Percentiles rank a stretch among this genome's conserved stretches.
phyloP scores from a whole-genome alignment of 257 asterid species.

The Solanum boliviense region DNA sequence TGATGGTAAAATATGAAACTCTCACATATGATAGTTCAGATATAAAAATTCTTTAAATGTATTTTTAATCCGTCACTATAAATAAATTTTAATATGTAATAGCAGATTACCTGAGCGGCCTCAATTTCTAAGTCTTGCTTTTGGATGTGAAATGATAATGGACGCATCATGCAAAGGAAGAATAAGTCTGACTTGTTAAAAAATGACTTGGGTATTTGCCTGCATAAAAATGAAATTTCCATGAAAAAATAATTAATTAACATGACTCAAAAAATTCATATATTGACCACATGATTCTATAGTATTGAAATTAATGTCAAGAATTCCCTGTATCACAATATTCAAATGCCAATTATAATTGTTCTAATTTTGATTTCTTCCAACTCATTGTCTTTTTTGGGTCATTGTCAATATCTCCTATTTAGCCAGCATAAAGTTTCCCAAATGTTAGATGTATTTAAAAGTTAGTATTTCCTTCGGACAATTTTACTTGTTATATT shows the following conservation, averaged over 20 bases:
- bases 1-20: no score
- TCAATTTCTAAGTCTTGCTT: constrained; percentile 72
- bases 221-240: background rate
- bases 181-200: constrained; percentile 53
- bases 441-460: background rate
- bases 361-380: background rate
- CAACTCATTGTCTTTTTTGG: background rate
- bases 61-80: background rate
- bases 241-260: background rate
- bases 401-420: background rate
- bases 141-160: constrained; percentile 46
- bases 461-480: no score
- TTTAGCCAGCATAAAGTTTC: background rate
- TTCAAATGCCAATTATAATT: background rate
- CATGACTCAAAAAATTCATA: background rate
- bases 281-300: background rate
- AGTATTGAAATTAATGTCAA: background rate
- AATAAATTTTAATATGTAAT: background rate
- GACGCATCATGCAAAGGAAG: constrained; percentile 57
- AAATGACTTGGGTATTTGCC: constrained; percentile 58
- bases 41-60: no score
- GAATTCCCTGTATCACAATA: background rate
- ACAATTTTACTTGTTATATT: no score
- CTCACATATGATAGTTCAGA: background rate
- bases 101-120: constrained; percentile 42